Evolutionary conservation across 805 yeast genomes (phyloP), one percentile per base, ranked within the genome.

Genomic region (Monosporozyma yasuniensis): DNA sequence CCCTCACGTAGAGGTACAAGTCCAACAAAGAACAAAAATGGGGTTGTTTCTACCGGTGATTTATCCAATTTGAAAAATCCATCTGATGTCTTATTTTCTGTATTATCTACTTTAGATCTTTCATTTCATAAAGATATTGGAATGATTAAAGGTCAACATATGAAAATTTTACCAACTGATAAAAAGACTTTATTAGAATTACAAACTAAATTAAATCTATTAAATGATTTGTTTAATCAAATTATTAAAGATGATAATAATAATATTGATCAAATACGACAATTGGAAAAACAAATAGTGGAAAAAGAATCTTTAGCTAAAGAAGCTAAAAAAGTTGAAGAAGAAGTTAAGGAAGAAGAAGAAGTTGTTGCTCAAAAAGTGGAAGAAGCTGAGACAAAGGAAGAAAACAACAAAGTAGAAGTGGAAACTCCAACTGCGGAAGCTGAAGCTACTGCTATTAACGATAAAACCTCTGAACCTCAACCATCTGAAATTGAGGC

Each of bases 121-220:
- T 67, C 77, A 0, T 83, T 78, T 59, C 86, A 83, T 57, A 69
- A 76, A 4, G 76, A 78, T 38, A 69, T 76, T 16, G 89, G 89
- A 1, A 64, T 78, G 47, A 64, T 84, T 22, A 81, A 75, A 55
- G 90, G 90, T 0, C 81, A 78, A 18, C 59, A 73, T 5, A 70
- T 78, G 0, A 67, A 75, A 1, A 72, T 77, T 5, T 65, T 70
- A 19, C 76, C 75, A 1, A 35, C 10, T 5, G 49, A 51, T 2
- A 46, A 70, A 19, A 72, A 72, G 49, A 65, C 72, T 4, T 61
- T 80, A 38, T 61, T 68, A 14, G 77, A 78, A 49, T 59, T 79
- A 52, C 71, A 69, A 57, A 64, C 57, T 18, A 69, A 65, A 47
- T 50, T 72, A 50, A 68, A 69, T 48, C 61, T 52, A 12, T 49